Evolutionary conservation across 2,329 filamentous ascomycete genomes (phyloP), one percentile per base, ranked within the genome.

Genomic region (Tricladium varicosporioides): DNA sequence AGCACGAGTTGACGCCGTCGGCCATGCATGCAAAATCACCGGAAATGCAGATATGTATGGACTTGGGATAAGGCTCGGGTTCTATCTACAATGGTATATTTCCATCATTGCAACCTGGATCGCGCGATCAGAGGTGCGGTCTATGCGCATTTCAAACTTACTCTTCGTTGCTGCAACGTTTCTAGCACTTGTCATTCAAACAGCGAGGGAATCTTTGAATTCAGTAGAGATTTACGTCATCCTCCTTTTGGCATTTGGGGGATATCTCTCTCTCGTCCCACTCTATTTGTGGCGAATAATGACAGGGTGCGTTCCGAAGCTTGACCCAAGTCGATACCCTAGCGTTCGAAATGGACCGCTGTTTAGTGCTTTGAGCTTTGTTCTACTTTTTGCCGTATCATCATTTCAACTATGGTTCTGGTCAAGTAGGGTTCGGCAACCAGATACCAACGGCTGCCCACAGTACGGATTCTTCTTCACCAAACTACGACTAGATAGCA

Each of bases 11-110:
- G n/a, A n/a, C n/a, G n/a, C n/a, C n/a, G n/a, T n/a, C n/a, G n/a
- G n/a, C n/a, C n/a, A 46, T 19, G 16, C 48, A 14, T 62, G 62
- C 33, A 54, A 79, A 42, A 63, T 66, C 44, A n/a, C 31, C 5
- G 64, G 61, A 2, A 58, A 65, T 40, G 32, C 51, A 5, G 63
- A 64, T 16, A 59, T 65, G 48, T 64, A 65, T 44, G 64, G 63
- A 7, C 53, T 66, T 8, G 63, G 64, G 3, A 63, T 66, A 18
- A 42, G 61, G 7, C 33, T 63, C 2, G 61, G 58, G 11, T 59
- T 63, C 22, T 65, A 65, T 32, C 49, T 58, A 3, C 59, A 61
- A 45, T 63, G 59, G 58, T 57, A 58, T 14, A 54, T 59, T 11
- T 51, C 44, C 9, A 56, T 60, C 13, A 48, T 66, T 8, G 59